Base-by-base conservation (phyloP, 768 basidiomycete species). In the Phaeotremella fagi region DNA sequence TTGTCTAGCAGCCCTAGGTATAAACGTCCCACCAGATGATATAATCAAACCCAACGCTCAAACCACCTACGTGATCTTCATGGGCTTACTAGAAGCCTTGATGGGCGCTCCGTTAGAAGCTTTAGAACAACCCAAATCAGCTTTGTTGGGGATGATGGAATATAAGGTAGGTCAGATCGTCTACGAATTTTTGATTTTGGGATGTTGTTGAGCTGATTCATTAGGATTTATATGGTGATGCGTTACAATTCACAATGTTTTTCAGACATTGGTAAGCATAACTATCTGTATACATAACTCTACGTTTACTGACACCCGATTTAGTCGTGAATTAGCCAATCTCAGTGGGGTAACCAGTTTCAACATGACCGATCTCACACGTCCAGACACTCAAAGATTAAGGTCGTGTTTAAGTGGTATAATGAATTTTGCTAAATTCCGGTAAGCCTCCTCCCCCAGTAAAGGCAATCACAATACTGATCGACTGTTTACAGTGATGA, bases 391-490 rank as follows among this genome's bases (percentile, higher is more conserved):
- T 24, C 81, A 84, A 36, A 83, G 91, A 25, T 87, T 89, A 0
- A 79, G 85, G 25, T 79, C 81, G 48, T 78, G 87, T 35, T 81
- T 95, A 58, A 88, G 88, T 29, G 89, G 86, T 2, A 86, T 94
- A 61, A 88, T 92, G 78, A 95, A 95, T 75, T 89, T 92, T 71
- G 82, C 90, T 74, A 89, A 88, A 74, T 94, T 91, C 72, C 84
- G 83, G 14, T 86, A 85, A 61, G 86, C 49, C 48, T 24, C 3
- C 36, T 41, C 9, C 11, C 20, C 36, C 22, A 26, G 15, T 35
- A 9, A 15, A 42, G 4, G 24, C 36, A 7, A 22, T 12, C 27
- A 15, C 26, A 18, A 26, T 35, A 33, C 18, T 3, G 6, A 33
- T 16, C 52, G 31, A 23, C 45, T n/a, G n/a, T n/a, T n/a, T 31